Evolutionary conservation across 768 basidiomycete genomes (phyloP), one percentile per base, ranked within the genome.

Genomic region (Mycena rosella): DNA sequence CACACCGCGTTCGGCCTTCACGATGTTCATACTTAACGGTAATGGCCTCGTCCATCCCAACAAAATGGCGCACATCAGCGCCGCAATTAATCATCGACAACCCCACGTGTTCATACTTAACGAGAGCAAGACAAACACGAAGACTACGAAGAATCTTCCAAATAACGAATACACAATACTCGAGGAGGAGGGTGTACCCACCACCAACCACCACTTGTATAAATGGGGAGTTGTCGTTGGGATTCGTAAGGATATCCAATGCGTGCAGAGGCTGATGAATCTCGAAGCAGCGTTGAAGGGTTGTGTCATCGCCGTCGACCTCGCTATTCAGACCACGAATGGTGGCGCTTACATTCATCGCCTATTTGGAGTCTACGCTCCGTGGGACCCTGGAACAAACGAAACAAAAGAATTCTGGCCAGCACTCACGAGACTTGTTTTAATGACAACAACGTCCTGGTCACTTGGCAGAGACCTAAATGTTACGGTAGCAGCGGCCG

Each of bases 321-420:
- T 78, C 7, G 59, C 64, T 0, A 36, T 76, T 3, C 68, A 44
- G 8, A 70, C 67, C 1, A 22, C 42, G 7, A 48, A 68, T 20
- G 61, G 68, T 24, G 30, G n/a, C 15, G 70, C 60, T 0, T 66
- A 72, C 40, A 22, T 5, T 0, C 76, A 78, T 49, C 61, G 73
- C 2, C 14, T 77, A 14, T 68, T 77, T 32, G 75, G 69, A 0
- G 70, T 60, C 17, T 78, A 78, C 55, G 75, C 76, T 0, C 77
- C 74, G 2, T 78, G 74, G 75, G 71, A 78, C 47, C 77, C 76
- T 15, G 75, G 74, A 11, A 62, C 24, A 0, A 55, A 59, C 73
- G n/a, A 77, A 71, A 53, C 73, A 64, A 3, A 72, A 66, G 1
- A 61, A 1, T 61, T 61, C 38, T 52, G 60, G 60, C 38, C 60